phyloP scores from a whole-genome alignment of 179 eudicot species.

The Kewa caespitosa region DNA sequence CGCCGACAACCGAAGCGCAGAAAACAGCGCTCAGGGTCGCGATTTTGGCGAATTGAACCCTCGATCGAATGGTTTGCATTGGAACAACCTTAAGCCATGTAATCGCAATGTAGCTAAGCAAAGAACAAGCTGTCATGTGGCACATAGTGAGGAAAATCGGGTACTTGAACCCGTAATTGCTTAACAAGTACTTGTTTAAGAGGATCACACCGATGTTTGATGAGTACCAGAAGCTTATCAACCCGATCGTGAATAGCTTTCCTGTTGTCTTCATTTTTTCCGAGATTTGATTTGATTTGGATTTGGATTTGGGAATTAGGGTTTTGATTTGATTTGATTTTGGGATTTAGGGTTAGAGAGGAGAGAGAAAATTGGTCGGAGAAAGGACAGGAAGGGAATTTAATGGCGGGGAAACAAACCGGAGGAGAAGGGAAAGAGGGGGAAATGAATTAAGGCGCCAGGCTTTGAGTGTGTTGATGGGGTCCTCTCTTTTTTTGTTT shows the following conservation, averaged over 20 bases:
- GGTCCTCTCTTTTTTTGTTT: neutral
- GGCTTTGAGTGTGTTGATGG: slow-evolving; percentile 17
- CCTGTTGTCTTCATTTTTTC: slow-evolving; percentile 30
- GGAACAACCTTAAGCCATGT: slow-evolving; percentile 41
- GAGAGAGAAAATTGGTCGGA: slow-evolving; percentile 13
- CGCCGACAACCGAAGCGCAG: slow-evolving; percentile 41
- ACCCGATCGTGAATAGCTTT: slow-evolving; percentile 37
- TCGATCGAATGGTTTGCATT: slow-evolving; percentile 39
- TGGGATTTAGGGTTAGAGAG: slow-evolving; percentile 20
- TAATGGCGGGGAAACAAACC: slow-evolving; percentile 21
- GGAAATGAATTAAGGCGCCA: slow-evolving; percentile 28
- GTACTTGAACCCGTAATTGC: slow-evolving; percentile 47
- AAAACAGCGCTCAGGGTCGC: slow-evolving; percentile 38
- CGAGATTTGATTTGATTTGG: neutral
- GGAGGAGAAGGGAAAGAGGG: neutral
- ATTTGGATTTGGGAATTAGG: slow-evolving; percentile 17
- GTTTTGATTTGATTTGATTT: slow-evolving; percentile 2
- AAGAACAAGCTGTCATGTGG: slow-evolving; percentile 51
- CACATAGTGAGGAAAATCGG: slow-evolving; percentile 52
- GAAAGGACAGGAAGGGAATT: neutral
- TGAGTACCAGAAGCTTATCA: slow-evolving; percentile 43
- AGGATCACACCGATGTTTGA: slow-evolving; percentile 46
- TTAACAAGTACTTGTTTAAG: slow-evolving; percentile 38
- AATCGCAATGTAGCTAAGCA: slow-evolving; percentile 43
- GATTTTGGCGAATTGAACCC: slow-evolving; percentile 38